A percentile compares a stretch with the other conserved stretches of the same genome.
Conservation (phyloP, 495 filamentous ascomycete species). For the Mytilinidion resinicola region DNA sequence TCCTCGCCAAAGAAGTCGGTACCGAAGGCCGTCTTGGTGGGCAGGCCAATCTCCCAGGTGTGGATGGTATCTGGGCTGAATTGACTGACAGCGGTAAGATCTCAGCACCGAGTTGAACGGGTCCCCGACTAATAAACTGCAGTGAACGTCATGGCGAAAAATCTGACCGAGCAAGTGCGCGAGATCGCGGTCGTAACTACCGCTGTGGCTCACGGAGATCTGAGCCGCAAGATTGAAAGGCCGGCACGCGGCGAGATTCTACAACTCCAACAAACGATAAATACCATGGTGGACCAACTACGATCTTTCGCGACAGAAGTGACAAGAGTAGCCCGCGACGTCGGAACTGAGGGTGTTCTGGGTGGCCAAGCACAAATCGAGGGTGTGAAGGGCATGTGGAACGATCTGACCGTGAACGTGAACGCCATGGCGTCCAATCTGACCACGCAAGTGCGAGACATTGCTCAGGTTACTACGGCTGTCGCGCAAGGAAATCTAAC, state of each 20-base stretch:
- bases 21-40: conserved; percentile 97
- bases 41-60: conserved; percentile 88
- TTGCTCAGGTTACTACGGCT: conserved; percentile 96
- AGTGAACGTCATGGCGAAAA: conserved; percentile 98
- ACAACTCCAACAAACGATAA: conserved; percentile 94
- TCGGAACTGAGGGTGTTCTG: conserved; percentile 93
- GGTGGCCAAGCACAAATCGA: conserved; percentile 95
- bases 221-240: conserved; percentile 92
- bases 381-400: conserved; percentile 83
- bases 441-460: conserved; percentile 96
- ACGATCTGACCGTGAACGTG: conserved; percentile 94
- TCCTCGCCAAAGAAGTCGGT: conserved; percentile 92
- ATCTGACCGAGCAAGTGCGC: conserved; percentile 79
- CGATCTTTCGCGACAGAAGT: conserved; percentile 97
- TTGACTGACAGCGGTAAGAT: conserved; percentile 81
- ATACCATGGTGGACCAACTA: conserved; percentile 98
- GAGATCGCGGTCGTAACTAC: conserved; percentile 97
- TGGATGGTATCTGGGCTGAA: conserved; percentile 97
- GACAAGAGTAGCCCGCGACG: conserved; percentile 90
- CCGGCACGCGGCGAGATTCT: conserved; percentile 93
- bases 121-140: conserved; percentile 28
- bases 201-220: conserved; percentile 90
- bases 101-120: neutral
- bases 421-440: conserved; percentile 98
- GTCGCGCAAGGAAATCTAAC: conserved; percentile 95